A percentile compares a stretch with the other conserved stretches of the same genome.
These are phyloP conservation scores for Oryza meyeriana DNA, from an alignment of 176 grass and related monocot species.

Conservation along the genomic window DNA sequence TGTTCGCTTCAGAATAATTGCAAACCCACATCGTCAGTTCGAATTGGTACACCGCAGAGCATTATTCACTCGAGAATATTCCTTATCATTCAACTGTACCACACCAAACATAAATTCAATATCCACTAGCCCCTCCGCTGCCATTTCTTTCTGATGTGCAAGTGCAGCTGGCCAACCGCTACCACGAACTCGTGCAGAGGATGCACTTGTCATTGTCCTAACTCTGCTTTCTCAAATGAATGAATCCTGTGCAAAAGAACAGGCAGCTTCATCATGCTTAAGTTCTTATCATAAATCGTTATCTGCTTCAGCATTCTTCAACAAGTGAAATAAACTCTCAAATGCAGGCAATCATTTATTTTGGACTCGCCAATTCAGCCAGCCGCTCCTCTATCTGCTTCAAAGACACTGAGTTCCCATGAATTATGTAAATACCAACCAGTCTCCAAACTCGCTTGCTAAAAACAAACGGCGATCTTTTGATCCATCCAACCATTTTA, in stretches of 20 bases:
- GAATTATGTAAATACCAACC: constrained; percentile 17
- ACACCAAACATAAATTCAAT: background rate
- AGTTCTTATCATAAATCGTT: background rate
- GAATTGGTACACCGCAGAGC: background rate
- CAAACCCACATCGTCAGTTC: background rate
- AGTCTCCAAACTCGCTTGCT: constrained; percentile 42
- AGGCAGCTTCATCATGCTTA: background rate
- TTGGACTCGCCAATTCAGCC: background rate
- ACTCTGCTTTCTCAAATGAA: constrained; percentile 20
- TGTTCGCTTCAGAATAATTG: constrained; percentile 6
- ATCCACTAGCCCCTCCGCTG: background rate
- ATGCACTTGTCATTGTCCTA: background rate
- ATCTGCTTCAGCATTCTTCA: constrained; percentile 10
- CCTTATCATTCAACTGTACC: background rate
- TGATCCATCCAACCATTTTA: constrained; percentile 51
- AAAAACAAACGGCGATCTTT: constrained; percentile 34
- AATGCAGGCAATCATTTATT: background rate
- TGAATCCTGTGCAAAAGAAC: constrained; percentile 15
- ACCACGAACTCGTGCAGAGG: background rate
- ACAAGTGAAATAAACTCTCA: background rate
- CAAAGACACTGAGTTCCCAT: constrained; percentile 11
- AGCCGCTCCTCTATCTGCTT: constrained; percentile 28
- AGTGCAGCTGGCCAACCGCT: background rate
- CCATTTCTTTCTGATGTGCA: background rate
- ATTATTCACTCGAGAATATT: constrained; percentile 16